A percentile compares a stretch with the other conserved stretches of the same genome.
phyloP scores from a whole-genome alignment of 148 eudicot genomes.

The Vaccinium myrtillus region DNA sequence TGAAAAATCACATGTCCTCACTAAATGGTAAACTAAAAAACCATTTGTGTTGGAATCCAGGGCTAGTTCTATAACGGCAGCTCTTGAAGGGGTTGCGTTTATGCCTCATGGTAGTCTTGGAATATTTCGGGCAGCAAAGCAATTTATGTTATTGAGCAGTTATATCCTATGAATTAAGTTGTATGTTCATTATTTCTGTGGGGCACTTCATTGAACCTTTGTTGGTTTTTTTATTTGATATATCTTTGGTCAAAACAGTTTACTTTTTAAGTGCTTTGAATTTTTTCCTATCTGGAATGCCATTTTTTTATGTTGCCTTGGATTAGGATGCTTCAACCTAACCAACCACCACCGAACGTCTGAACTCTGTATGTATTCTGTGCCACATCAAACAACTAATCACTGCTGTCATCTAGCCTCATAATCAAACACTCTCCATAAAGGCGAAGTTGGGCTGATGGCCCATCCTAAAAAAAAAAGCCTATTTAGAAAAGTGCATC shows the following conservation, averaged over 20 bases:
- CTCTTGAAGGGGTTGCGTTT: background rate
- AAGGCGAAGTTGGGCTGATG: background rate
- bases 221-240: background rate
- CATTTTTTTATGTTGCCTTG: background rate
- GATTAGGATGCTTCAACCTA: background rate
- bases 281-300: background rate
- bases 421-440: background rate
- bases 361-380: background rate
- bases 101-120: background rate
- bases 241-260: constrained; percentile 1
- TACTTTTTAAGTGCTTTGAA: background rate
- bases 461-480: background rate
- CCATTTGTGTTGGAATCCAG: background rate
- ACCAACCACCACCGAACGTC: background rate
- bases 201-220: background rate
- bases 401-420: background rate
- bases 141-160: background rate
- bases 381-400: background rate
- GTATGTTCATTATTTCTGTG: background rate
- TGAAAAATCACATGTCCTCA: background rate
- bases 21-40: background rate
- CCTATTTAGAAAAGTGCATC: background rate
- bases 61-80: background rate
- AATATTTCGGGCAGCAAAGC: background rate
- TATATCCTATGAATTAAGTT: background rate